Evolutionary conservation across 139 green algal species (phyloP).

Genomic region (Gonium pectorale): DNA sequence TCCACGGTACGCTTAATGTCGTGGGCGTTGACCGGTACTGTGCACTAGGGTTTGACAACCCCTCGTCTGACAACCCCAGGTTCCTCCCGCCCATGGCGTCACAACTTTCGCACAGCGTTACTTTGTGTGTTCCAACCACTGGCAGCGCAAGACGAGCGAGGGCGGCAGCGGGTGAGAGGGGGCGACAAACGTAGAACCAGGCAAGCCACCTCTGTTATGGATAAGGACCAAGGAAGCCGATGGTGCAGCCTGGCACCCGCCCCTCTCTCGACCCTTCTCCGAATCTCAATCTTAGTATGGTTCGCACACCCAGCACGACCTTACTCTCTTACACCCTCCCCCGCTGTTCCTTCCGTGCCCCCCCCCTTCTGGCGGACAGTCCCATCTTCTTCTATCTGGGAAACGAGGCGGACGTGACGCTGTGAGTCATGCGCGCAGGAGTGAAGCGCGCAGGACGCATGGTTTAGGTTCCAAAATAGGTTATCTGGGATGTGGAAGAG

Average conservation of each 20-base stretch:
- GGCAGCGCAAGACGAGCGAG: constrained; percentile 36
- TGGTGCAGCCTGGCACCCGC: too few species aligned
- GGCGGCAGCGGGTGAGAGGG: neutral
- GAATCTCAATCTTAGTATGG: neutral
- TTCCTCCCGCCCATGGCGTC: neutral
- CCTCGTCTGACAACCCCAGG: neutral
- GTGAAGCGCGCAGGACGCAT: neutral
- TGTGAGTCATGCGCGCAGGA: constrained; percentile 54
- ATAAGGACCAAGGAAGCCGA: neutral
- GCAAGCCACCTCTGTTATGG: neutral
- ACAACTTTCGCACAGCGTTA: constrained; percentile 82
- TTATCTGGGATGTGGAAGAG: too few species aligned
- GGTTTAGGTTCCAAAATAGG: neutral
- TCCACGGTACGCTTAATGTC: neutral
- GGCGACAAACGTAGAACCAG: neutral
- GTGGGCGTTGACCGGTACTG: neutral
- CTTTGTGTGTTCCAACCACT: constrained; percentile 83
- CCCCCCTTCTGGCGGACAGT: constrained; percentile 23
- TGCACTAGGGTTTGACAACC: neutral
- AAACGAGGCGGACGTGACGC: constrained; percentile 89
- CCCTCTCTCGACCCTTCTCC: neutral
- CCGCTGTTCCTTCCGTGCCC: neutral
- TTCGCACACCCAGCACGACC: too few species aligned
- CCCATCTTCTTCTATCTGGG: constrained; percentile 92
- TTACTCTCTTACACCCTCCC: too few species aligned